Evolutionary conservation across 202 grass and related monocot species (phyloP), one percentile per base, ranked within the genome.

Genomic region (Bolboschoenoplectus hybrid): DNA sequence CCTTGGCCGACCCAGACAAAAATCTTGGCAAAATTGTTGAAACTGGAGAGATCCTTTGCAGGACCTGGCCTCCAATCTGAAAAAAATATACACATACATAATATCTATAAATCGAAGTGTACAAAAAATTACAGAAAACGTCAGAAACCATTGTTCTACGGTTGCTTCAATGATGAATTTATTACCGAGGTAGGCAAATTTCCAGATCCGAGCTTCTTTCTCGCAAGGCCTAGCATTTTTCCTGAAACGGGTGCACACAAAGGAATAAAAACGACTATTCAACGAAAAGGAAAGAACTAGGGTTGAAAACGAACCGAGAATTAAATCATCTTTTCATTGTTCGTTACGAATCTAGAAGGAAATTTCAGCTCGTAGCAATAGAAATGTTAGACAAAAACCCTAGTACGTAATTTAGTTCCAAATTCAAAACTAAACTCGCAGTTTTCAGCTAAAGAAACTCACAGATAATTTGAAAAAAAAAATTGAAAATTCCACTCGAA

Each of bases 151-250:
- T 9, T 40, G 6, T 20, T 47, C 12, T n/a, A 50, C 12, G 38
- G 26, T 39, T 39, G 60, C 16, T 83, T 14, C 19, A 68, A 17
- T 52, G 34, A 50, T 12, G 13, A 84, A 57, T 62, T 70, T 12
- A 58, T 39, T 79, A 84, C 81, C 63, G 46, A 56, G 57, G 82
- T 44, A 58, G 89, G 81, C 57, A 91, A 84, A 84, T 67, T 58
- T 91, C 87, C 89, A 88, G 85, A 91, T 90, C 93, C 91, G 81
- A 95, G 88, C 9, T 85, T 92, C 60, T 85, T 91, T 86, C 89
- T 88, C 80, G 86, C 86, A 78, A 92, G 63, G 61, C 91, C 86
- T 87, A 91, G 85, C 95, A 97, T 93, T 87, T 87, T 91, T 69
- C 81, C 52, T 79, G 89, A 41, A 88, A 67, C 88, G 53, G 67